A percentile compares a stretch with the other conserved stretches of the same genome.
Conservation (phyloP, 768 basidiomycete genomes). For the Brasilioporus rufonigricans region DNA sequence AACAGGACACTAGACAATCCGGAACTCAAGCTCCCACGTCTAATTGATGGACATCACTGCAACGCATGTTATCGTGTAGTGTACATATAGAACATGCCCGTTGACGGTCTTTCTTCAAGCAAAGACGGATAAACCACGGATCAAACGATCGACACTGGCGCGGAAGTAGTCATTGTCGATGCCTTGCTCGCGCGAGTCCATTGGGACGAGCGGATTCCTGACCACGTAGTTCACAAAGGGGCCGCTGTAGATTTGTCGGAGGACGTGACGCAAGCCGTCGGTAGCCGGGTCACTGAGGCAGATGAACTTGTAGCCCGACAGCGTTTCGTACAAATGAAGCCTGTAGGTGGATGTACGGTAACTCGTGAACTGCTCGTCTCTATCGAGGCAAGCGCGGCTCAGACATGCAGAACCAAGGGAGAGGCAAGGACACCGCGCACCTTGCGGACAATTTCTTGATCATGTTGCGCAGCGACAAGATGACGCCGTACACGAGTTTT, state of each 20-base stretch:
- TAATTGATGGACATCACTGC: slow-evolving; percentile 10
- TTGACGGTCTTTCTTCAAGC: slow-evolving; percentile 16
- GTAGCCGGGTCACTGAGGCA: slow-evolving; percentile 86
- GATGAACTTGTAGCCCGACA: slow-evolving; percentile 92
- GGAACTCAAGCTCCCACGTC: not conserved
- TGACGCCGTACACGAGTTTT: slow-evolving; percentile 95
- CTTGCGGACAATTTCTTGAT: slow-evolving; percentile 88
- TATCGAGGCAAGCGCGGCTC: slow-evolving; percentile 24
- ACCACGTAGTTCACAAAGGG: slow-evolving; percentile 95
- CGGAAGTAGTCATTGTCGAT: slow-evolving; percentile 94
- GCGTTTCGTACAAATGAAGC: slow-evolving; percentile 88
- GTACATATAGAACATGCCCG: slow-evolving; percentile 22
- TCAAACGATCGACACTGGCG: slow-evolving; percentile 69
- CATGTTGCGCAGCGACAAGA: slow-evolving; percentile 91
- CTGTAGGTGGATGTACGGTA: slow-evolving; percentile 93
- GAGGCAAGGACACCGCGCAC: slow-evolving; percentile 32
- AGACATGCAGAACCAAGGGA: not conserved
- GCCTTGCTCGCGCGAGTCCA: slow-evolving; percentile 82
- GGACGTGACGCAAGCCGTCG: slow-evolving; percentile 77
- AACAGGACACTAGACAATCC: slow-evolving; percentile 36
- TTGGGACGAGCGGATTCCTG: slow-evolving; percentile 80
- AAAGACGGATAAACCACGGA: slow-evolving; percentile 58
- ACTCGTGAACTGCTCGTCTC: slow-evolving; percentile 88
- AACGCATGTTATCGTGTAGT: slow-evolving; percentile 12
- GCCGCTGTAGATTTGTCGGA: slow-evolving; percentile 90